Base-by-base conservation (phyloP, 2,329 filamentous ascomycete genomes). In the Knoxdaviesia capensis region DNA sequence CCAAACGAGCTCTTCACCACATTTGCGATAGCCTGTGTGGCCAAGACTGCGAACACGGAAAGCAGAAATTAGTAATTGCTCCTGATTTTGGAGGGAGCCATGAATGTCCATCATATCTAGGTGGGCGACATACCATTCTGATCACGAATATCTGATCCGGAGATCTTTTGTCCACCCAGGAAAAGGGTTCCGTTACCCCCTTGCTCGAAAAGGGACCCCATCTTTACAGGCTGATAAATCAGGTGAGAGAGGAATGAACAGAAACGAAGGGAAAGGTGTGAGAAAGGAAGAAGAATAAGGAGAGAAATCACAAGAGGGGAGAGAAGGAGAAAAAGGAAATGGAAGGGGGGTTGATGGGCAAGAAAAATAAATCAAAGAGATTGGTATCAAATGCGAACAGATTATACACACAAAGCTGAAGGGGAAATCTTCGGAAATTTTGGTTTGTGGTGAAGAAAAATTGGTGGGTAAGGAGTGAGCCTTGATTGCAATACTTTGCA, bases 1-100 rank as follows among this genome's bases (percentile, higher is more conserved):
- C 90, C 90, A 58, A 98, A 98, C 10, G 90, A 98, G 62, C 84
- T 94, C 69, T 94, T 96, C 61, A 98, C 86, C 46, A 98, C 87
- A 76, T 96, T 98, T 54, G 90, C 81, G 56, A 98, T 96, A 45
- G 88, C 86, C 60, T 94, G 86, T 38, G 90, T 96, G 51, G 90
- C 90, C 51, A 86, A 75, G 40, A 96, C 90, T 87, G 55, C 8
- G 32, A 32, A 45, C 36, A 44, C 9, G 28, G 29, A 7, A 34
- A 28, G 34, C 20, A 10, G 30, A 37, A 37, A 39, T 51, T 39
- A 50, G 50, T 37, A 6, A 30, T 31, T 5, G 33, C 33, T 8
- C 38, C 7, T 36, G n/a, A 35, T 8, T 8, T 8, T 8, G 8
- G 34, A 35, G n/a, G n/a, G 34, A 11, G 8, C 8, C 8, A 35